These are phyloP conservation scores for Mycena venus DNA, from an alignment of 768 basidiomycete species.

Conservation along the genomic window DNA sequence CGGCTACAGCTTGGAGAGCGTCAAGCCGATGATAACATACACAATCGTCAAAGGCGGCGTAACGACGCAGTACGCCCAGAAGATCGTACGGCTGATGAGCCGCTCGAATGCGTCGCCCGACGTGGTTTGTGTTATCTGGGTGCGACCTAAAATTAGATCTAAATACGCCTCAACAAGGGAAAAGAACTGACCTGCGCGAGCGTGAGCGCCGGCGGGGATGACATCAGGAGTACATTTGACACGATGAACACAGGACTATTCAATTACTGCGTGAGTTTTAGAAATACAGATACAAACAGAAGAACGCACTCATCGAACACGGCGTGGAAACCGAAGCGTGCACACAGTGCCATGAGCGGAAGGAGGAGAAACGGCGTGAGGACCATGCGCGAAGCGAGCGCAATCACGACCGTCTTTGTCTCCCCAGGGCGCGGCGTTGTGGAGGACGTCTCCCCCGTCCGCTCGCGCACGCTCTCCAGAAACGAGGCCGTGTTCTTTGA, in stretches of 20 bases:
- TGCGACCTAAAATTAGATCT: background rate
- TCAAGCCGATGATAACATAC: constrained; percentile 82
- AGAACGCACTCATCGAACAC: constrained; percentile 83
- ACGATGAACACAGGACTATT: constrained; percentile 89
- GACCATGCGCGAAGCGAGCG: constrained; percentile 89
- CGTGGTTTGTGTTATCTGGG: constrained; percentile 88
- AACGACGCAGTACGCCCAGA: constrained; percentile 91
- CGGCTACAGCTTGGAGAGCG: constrained; percentile 65
- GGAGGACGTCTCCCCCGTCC: constrained; percentile 16
- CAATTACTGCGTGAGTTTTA: background rate
- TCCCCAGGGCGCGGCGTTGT: constrained; percentile 71
- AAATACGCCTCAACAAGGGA: background rate
- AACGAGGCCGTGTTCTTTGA: background rate
- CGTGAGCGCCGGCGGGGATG: constrained; percentile 80
- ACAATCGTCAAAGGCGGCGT: constrained; percentile 88
- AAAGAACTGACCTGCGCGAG: constrained; percentile 63
- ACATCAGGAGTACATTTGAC: constrained; percentile 84
- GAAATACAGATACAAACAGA: constrained; percentile 4
- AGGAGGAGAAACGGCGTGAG: constrained; percentile 84
- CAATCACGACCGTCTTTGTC: constrained; percentile 85
- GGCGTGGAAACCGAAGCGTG: constrained; percentile 67
- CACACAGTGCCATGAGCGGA: constrained; percentile 78
- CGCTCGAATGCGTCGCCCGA: constrained; percentile 89
- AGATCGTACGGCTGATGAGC: constrained; percentile 86
- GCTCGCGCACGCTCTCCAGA: constrained; percentile 56